Base-by-base conservation (phyloP, 805 yeast genomes). In the Zygosaccharomyces pseudorouxii region DNA sequence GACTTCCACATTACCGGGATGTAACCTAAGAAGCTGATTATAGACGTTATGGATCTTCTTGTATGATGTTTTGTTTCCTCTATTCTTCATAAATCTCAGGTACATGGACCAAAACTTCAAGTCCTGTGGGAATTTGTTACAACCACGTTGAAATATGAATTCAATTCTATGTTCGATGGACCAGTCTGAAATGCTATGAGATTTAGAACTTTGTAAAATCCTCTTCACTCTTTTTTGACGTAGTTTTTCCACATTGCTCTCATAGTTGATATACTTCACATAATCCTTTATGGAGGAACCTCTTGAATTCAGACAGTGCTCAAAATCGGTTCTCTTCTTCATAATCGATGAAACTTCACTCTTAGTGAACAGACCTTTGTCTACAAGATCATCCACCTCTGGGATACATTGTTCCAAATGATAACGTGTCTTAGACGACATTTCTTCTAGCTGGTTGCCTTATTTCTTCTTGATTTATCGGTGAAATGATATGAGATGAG, bases 281-380 rank as follows among this genome's bases (percentile, higher is more conserved):
- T 82, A 95, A 65, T 92, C 98, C 46, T 78, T 71, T 2, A 88
- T 78, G 54, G 78, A 81, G 10, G 90, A 80, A 1, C 93, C 95
- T 67, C 98, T 77, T 38, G 95, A 87, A 39, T 79, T 78, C 46
- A 93, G 79, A 49, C 96, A 71, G 65, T 93, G 96, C 69, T 93
- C 99, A 59, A 89, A 93, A 68, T 90, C 97, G 0, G 97, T 92
- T 71, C 99, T 79, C 63, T 89, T 80, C 70, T 93, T 83, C 89
- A 92, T 88, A 46, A 93, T 84, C 72, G 78, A 76, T 36, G 84
- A 81, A 55, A 89, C 81, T 68, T 93, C 99, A 56, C 78, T 79
- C 57, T 86, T 86, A 37, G 81, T 84, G 66, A 93, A 93, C 4
- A 93, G 73, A 3, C 89, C 89, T 60, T 87, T 84, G 49, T 79